Conservation (phyloP, 2,329 filamentous ascomycete genomes). For the Colletotrichum magnum region DNA sequence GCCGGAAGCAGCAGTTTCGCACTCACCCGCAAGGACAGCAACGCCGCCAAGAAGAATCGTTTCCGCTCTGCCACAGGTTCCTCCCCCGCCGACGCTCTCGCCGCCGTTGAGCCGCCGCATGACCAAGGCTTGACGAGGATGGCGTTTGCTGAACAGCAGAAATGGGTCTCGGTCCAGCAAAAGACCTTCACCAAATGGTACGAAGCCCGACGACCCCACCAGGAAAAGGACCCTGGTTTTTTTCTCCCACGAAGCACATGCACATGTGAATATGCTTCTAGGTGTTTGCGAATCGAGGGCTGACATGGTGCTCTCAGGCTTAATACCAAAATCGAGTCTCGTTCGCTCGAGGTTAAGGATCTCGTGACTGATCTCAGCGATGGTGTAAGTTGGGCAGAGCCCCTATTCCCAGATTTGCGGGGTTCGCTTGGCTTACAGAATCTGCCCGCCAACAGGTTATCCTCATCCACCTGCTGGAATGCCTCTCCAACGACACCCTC, state of each 20-base stretch:
- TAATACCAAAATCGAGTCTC: constrained; percentile 90
- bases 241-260: too few species aligned
- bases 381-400: constrained; percentile 75
- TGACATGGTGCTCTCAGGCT: constrained; percentile 72
- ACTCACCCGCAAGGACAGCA: constrained; percentile 47
- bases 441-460: constrained; percentile 73
- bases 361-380: constrained; percentile 92
- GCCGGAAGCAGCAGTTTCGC: constrained; percentile 56
- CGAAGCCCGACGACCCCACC: constrained; percentile 31
- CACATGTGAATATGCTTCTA: not conserved
- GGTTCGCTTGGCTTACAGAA: constrained; percentile 42
- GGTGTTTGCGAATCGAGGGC: constrained; percentile 18
- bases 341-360: constrained; percentile 86
- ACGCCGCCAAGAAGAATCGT: constrained; percentile 48
- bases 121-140: constrained; percentile 70
- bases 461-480: constrained; percentile 97
- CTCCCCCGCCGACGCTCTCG: constrained; percentile 58
- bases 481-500: constrained; percentile 92
- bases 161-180: constrained; percentile 88
- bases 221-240: constrained; percentile 21
- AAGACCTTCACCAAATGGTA: constrained; percentile 99
- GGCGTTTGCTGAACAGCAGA: constrained; percentile 75
- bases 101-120: constrained; percentile 62
- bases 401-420: constrained; percentile 27
- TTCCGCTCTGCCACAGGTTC: constrained; percentile 53